Conservation (phyloP, 139 green algal species). For the Trebouxia sp. region DNA sequence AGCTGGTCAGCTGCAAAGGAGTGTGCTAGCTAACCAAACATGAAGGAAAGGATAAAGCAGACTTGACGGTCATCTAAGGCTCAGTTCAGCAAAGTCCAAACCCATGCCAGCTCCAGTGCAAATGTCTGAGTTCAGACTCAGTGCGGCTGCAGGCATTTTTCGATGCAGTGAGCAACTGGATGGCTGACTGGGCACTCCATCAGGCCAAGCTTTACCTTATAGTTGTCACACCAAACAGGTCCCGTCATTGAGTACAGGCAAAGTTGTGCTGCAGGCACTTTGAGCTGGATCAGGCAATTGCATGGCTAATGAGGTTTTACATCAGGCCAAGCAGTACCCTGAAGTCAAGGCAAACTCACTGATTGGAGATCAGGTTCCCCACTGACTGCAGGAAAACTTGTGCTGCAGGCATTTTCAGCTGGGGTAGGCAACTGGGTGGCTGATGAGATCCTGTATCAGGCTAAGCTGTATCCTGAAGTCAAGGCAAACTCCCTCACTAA, state of each 20-base stretch:
- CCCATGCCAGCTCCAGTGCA: too few relatives aligned
- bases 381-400: not conserved
- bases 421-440: conserved; percentile 94
- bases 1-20: too few relatives aligned
- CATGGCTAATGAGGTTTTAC: conserved; percentile 86
- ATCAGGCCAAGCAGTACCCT: conserved; percentile 67
- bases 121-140: too few relatives aligned
- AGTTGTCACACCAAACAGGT: not conserved
- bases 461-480: conserved; percentile 75
- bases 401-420: conserved; percentile 61
- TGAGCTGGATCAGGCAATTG: conserved; percentile 87
- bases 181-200: not conserved
- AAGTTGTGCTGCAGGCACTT: conserved; percentile 52
- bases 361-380: conserved; percentile 36
- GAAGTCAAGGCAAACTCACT: conserved; percentile 61
- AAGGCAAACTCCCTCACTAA: conserved; percentile 46
- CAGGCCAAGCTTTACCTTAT: too few relatives aligned
- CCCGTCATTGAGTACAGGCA: not conserved
- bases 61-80: too few relatives aligned
- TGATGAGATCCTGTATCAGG: conserved; percentile 74
- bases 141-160: not conserved
- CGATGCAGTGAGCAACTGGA: not conserved
- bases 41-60: too few relatives aligned
- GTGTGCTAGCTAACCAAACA: too few relatives aligned
- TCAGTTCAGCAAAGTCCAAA: too few relatives aligned